These are phyloP conservation scores for Penicillium goetzii DNA, from an alignment of 495 filamentous ascomycete species.

Conservation along the genomic window DNA sequence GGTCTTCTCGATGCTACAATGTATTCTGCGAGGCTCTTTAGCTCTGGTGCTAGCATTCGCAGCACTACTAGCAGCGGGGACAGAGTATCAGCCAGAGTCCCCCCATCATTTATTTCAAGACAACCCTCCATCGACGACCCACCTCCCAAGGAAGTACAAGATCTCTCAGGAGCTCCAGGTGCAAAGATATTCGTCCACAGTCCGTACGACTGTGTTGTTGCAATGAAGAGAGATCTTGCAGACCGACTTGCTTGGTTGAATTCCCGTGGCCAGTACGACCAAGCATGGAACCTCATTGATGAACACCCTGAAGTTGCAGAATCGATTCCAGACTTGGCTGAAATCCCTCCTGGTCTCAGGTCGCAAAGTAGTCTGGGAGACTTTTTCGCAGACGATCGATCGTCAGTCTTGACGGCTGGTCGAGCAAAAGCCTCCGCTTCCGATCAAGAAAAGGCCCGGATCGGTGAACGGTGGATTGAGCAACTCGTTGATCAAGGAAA, in stretches of 20 bases:
- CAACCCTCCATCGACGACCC: conserved; percentile 33
- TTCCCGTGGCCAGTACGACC: conserved; percentile 73
- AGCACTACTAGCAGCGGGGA: conserved; percentile 69
- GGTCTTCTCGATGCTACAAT: conserved; percentile 79
- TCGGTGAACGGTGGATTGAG: conserved; percentile 91
- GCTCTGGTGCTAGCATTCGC: conserved; percentile 79
- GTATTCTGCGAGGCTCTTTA: conserved; percentile 82
- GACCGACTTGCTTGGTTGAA: conserved; percentile 88
- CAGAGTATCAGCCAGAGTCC: conserved; percentile 49
- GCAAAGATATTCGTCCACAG: conserved; percentile 95
- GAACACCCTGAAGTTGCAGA: conserved; percentile 67
- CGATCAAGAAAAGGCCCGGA: conserved; percentile 86
- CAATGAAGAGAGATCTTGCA: conserved; percentile 77
- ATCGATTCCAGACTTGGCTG: conserved; percentile 40
- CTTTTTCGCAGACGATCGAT: conserved; percentile 75
- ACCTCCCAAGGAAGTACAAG: conserved; percentile 46
- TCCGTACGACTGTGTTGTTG: conserved; percentile 90
- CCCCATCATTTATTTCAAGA: conserved; percentile 48
- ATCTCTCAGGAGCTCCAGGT: conserved; percentile 61
- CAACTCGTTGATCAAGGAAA: conserved; percentile 72
- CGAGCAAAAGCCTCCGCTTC: conserved; percentile 58
- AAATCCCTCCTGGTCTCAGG: conserved; percentile 61
- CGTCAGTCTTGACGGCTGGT: conserved; percentile 58
- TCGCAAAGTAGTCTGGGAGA: conserved; percentile 65
- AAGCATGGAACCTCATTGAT: conserved; percentile 87